Percentiles rank a stretch among this genome's conserved stretches.
These are phyloP conservation scores for Volvox reticuliferus DNA, from an alignment of 139 green algal species.

Conservation along the genomic window DNA sequence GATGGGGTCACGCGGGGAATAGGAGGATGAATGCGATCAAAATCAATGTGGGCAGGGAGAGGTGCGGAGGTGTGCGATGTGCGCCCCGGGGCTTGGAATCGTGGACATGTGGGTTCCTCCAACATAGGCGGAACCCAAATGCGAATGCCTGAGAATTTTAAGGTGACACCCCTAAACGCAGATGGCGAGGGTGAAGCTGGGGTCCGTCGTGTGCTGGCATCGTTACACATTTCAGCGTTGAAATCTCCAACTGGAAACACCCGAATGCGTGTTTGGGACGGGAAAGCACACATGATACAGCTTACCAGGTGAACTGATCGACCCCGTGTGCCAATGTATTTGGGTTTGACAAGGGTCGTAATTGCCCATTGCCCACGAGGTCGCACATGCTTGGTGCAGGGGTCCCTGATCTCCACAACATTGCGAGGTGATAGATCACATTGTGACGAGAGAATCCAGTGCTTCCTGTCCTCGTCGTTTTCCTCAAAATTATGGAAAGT, in stretches of 20 bases:
- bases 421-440: slow-evolving; percentile 60
- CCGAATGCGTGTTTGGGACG: no score
- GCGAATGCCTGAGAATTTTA: no score
- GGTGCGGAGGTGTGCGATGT: neutral
- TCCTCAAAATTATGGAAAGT: slow-evolving; percentile 45
- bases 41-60: neutral
- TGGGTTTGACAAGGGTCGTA: slow-evolving; percentile 40
- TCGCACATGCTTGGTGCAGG: slow-evolving; percentile 27
- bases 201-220: no score
- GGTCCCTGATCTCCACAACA: slow-evolving; percentile 38
- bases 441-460: slow-evolving; percentile 55
- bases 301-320: slow-evolving; percentile 61
- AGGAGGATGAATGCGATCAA: no score
- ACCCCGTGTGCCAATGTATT: neutral
- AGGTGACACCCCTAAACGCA: no score
- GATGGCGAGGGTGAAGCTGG: no score
- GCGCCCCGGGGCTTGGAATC: no score
- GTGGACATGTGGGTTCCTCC: no score
- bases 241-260: no score
- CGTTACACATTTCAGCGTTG: no score
- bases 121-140: no score
- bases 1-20: neutral
- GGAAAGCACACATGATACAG: neutral
- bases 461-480: slow-evolving; percentile 48
- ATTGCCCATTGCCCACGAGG: slow-evolving; percentile 48